A percentile compares a stretch with the other conserved stretches of the same genome.
phyloP scores from a whole-genome alignment of 768 basidiomycete species.

The Mycena haematopus region DNA sequence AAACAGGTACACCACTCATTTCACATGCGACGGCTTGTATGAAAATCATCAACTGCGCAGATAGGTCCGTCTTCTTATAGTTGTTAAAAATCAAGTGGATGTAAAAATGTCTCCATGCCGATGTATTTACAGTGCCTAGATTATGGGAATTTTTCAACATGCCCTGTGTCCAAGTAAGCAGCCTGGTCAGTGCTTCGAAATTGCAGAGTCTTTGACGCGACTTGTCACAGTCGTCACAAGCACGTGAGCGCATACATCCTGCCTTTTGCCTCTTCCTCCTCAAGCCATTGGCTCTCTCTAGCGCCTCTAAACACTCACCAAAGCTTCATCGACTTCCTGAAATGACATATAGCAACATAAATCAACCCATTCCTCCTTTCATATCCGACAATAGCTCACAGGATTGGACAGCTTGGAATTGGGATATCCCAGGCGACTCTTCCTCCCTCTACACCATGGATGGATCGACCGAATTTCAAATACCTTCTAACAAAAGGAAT shows the following conservation, averaged over 20 bases:
- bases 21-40: too few species aligned
- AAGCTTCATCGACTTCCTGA: neutral
- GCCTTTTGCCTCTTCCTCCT: neutral
- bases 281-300: neutral
- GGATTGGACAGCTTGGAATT: too few species aligned
- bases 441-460: neutral
- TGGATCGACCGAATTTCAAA: neutral
- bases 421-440: neutral
- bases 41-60: too few species aligned
- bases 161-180: too few species aligned
- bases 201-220: neutral
- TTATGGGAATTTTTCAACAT: neutral
- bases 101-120: too few species aligned
- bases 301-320: neutral
- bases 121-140: neutral
- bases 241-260: neutral
- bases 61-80: too few species aligned
- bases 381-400: neutral
- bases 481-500: neutral
- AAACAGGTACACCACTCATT: too few species aligned
- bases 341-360: neutral
- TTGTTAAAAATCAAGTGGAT: too few species aligned
- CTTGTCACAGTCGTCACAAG: neutral
- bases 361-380: neutral
- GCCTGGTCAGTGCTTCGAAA: neutral